Percentiles rank a stretch among this genome's conserved stretches.
Conservation (phyloP, 345 rosid genomes). For the Murraya paniculata region DNA sequence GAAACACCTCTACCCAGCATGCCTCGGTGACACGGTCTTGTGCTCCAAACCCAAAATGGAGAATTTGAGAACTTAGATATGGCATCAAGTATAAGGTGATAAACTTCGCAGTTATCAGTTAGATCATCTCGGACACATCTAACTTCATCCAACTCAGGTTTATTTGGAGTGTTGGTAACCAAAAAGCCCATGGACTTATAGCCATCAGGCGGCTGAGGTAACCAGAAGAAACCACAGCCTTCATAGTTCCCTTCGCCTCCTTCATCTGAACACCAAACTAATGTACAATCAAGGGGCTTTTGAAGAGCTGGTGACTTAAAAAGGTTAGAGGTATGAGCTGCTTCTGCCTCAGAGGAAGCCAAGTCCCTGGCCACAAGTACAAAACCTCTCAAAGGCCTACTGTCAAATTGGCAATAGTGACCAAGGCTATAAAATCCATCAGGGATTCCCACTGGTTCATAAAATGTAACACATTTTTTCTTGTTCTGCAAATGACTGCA, state of each 20-base stretch:
- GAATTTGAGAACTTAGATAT: conserved; percentile 32
- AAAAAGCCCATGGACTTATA: conserved; percentile 64
- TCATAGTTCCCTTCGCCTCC: conserved; percentile 29
- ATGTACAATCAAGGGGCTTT: conserved; percentile 59
- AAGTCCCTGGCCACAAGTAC: conserved; percentile 62
- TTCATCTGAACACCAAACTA: conserved; percentile 72
- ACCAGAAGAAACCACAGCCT: conserved; percentile 69
- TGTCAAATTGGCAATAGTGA: conserved; percentile 66
- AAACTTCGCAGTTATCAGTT: conserved; percentile 59
- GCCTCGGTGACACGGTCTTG: conserved; percentile 65
- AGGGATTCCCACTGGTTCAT: conserved; percentile 62
- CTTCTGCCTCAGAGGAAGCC: conserved; percentile 21
- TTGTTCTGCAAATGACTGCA: conserved; percentile 33
- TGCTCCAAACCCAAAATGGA: conserved; percentile 63
- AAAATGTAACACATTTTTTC: conserved; percentile 53
- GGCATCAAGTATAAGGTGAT: conserved; percentile 32
- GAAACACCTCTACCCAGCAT: conserved; percentile 63
- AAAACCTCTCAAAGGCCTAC: conserved; percentile 59
- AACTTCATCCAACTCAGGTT: conserved; percentile 66
- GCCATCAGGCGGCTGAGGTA: conserved; percentile 73
- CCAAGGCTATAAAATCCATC: conserved; percentile 68
- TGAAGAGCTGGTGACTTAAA: conserved; percentile 41
- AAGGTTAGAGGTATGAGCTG: conserved; percentile 1
- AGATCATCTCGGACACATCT: conserved; percentile 76
- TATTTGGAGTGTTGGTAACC: conserved; percentile 50